Percentiles rank a stretch among this genome's conserved stretches.
Conservation (phyloP, 2,329 filamentous ascomycete species). For the Onygenales sp. region DNA sequence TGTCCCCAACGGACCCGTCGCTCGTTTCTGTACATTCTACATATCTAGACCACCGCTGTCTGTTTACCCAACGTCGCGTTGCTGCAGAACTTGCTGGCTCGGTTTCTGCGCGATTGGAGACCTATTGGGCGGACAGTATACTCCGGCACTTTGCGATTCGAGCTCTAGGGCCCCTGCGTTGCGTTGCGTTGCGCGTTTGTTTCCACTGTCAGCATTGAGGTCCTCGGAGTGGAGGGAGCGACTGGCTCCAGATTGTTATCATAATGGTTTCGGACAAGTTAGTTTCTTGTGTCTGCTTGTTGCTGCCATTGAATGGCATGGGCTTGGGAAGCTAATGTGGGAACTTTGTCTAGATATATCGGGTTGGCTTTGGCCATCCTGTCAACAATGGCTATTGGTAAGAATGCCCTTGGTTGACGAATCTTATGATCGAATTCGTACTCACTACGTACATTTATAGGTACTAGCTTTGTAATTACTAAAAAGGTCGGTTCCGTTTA, state of each 20-base stretch:
- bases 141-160: not conserved
- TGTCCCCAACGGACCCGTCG: not conserved
- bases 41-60: not conserved
- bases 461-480: conserved; percentile 96
- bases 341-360: conserved; percentile 29
- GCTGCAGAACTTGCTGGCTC: conserved; percentile 3
- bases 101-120: not conserved
- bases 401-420: conserved; percentile 5
- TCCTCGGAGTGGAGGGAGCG: conserved; percentile 22
- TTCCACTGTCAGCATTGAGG: conserved; percentile 1
- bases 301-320: conserved; percentile 6
- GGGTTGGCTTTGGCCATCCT: conserved; percentile 37
- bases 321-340: not conserved
- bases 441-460: conserved; percentile 34
- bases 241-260: conserved; percentile 21
- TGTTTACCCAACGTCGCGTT: not conserved
- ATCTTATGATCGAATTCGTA: not conserved
- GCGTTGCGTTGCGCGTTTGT: not conserved
- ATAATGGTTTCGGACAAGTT: conserved; percentile 38
- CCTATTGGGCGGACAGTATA: not conserved
- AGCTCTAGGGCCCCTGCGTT: not conserved
- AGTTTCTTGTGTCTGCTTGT: conserved; percentile 15
- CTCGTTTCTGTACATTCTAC: not conserved
- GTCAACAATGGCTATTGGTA: conserved; percentile 41
- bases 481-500: conserved; percentile 65